phyloP scores from a whole-genome alignment of 768 basidiomycete species.

The Leucocoprinus birnbaumii region DNA sequence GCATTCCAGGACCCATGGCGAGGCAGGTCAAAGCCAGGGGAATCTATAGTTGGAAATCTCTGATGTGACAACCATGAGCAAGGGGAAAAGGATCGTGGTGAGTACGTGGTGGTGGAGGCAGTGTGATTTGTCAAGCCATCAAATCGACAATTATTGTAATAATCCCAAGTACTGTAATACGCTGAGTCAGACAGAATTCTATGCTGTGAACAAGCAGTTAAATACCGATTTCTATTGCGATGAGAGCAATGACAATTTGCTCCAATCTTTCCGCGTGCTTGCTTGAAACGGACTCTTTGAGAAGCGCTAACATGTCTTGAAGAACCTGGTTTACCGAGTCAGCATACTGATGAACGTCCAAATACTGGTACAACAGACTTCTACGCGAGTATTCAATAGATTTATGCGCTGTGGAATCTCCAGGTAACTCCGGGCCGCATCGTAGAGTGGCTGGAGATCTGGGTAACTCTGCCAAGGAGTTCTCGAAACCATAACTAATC shows the following conservation, averaged over 20 bases:
- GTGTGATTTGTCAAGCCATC: constrained; percentile 35
- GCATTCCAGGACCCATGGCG: too few relatives aligned
- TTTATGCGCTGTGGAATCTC: constrained; percentile 95
- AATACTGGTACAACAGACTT: constrained; percentile 43
- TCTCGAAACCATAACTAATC: neutral
- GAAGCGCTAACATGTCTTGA: constrained; percentile 93
- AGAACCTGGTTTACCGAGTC: constrained; percentile 55
- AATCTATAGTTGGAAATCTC: neutral
- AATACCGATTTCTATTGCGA: constrained; percentile 83
- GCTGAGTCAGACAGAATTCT: constrained; percentile 4
- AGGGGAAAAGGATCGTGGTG: neutral
- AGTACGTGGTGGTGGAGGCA: neutral
- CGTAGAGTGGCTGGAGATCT: constrained; percentile 92
- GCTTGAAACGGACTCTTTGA: constrained; percentile 93
- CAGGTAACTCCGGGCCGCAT: constrained; percentile 89
- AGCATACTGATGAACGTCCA: constrained; percentile 3
- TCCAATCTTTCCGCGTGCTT: constrained; percentile 89
- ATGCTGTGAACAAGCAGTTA: neutral
- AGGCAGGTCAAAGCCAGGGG: neutral
- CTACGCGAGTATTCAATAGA: constrained; percentile 89
- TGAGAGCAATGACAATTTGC: constrained; percentile 89
- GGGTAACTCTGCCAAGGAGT: constrained; percentile 71
- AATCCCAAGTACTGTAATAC: constrained; percentile 71
- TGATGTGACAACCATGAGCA: neutral
- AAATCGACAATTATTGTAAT: constrained; percentile 89